phyloP scores from a whole-genome alignment of 1,284 basidiomycete species.

The Irpex rosettiformis region DNA sequence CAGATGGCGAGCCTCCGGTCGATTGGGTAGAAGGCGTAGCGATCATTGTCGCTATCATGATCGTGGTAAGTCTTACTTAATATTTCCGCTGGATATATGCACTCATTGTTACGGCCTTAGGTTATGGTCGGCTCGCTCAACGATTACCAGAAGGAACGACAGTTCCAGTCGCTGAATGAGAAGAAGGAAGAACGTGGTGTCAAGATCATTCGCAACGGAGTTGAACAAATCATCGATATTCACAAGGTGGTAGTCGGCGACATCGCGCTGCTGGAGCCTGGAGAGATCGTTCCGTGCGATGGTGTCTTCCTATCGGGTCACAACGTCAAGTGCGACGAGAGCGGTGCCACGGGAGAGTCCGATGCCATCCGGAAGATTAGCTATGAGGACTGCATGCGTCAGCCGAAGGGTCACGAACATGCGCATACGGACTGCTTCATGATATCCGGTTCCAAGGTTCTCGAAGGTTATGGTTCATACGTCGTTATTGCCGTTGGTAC shows the following conservation, averaged over 20 bases:
- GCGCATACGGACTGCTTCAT: conserved; percentile 90
- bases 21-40: conserved; percentile 99
- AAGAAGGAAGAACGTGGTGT: conserved; percentile 95
- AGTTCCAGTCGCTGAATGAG: conserved; percentile 90
- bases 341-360: conserved; percentile 93
- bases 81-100: conserved; percentile 1
- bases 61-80: conserved; percentile 56
- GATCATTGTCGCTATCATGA: conserved; percentile 86
- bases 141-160: conserved; percentile 97
- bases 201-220: conserved; percentile 86
- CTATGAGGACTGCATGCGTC: conserved; percentile 72
- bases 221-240: conserved; percentile 79
- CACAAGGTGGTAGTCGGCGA: conserved; percentile 95
- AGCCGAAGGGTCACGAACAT: conserved; percentile 28
- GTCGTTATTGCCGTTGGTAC: conserved; percentile 91
- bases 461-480: conserved; percentile 94
- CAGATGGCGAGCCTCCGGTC: conserved; percentile 60
- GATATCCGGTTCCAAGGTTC: conserved; percentile 90
- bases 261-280: conserved; percentile 88
- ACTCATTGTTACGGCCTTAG: conserved; percentile 29
- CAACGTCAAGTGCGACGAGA: conserved; percentile 95
- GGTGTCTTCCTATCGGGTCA: conserved; percentile 92
- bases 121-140: conserved; percentile 86
- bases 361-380: conserved; percentile 90
- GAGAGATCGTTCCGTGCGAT: conserved; percentile 94